Conservation (phyloP, 2,329 filamentous ascomycete species). For the Alternaria conjuncta region DNA sequence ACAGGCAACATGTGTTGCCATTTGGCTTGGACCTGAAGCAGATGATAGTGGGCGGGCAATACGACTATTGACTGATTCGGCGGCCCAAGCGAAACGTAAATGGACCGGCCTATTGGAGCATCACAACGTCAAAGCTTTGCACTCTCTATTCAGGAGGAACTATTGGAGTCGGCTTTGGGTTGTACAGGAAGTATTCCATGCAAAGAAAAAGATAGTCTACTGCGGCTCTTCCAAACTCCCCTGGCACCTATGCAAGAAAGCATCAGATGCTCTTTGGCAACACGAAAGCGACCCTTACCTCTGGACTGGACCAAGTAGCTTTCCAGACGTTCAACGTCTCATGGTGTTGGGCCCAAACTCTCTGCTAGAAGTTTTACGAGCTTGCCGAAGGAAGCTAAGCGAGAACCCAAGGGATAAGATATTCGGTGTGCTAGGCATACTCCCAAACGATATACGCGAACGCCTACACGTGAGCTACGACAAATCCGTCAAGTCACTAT, state of each 20-base stretch:
- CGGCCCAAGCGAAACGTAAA: too few species aligned
- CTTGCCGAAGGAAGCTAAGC: not conserved
- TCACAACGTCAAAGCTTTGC: not conserved
- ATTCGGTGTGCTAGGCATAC: not conserved
- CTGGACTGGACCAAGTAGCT: not conserved
- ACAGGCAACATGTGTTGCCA: not conserved
- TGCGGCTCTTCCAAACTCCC: not conserved
- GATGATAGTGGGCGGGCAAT: not conserved
- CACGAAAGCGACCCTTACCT: not conserved
- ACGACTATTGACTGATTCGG: too few species aligned
- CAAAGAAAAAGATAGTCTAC: accelerated
- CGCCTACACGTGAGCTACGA: not conserved
- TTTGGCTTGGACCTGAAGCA: not conserved
- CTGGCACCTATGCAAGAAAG: not conserved
- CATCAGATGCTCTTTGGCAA: not conserved
- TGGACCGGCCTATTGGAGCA: too few species aligned
- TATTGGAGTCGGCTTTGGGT: not conserved
- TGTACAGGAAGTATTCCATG: accelerated
- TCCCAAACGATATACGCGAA: not conserved
- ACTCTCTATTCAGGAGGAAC: accelerated
- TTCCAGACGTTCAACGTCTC: not conserved
- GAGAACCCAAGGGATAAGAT: not conserved
- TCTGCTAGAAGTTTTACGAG: not conserved
- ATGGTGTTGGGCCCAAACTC: not conserved
- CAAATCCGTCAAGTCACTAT: not conserved